Base-by-base conservation (phyloP, 306 rosid species). In the Malus domestica region DNA sequence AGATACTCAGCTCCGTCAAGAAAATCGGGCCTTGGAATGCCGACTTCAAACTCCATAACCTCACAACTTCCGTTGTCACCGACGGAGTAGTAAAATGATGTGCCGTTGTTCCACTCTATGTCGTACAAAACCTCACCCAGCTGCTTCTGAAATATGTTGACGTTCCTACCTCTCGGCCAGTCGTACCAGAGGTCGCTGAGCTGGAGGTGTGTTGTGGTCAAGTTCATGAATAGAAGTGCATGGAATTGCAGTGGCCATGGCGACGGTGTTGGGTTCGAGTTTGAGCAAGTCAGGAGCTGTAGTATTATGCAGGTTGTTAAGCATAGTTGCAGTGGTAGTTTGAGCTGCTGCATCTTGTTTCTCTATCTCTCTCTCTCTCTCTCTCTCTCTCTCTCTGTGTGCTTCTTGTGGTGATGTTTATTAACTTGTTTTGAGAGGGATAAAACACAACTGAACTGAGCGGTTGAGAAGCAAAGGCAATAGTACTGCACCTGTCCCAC, bases 231-330 rank as follows among this genome's bases (percentile, higher is more conserved):
- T 8, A 85, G 76, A 19, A 85, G 80, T 3, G 91, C 87, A 45
- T 85, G 91, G n/a, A 87, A 87, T 59, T 83, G 88, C 64, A 80
- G 76, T 1, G 91, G 88, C 91, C 91, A 85, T 15, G 87, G 88
- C 4, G 46, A 1, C 0, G 88, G 88, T 10, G 23, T 66, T 40
- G 91, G 87, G 40, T 12, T 80, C 63, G 72, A 23, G 33, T 5
- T 40, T 16, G 73, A 52, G 64, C 46, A 20, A 54, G 75, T 51
- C 12, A 18, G 27, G 15, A 23, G 18, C 20, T 61, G 27, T 1
- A 27, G 67, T 16, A 65, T 12, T 8, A 70, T 33, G 46, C 9
- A 70, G 25, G 40, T 25, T 18, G 64, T 10, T 54, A 71, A 54
- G 60, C 68, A 70, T 3, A 75, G 62, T 30, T 35, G 60, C 5